Conservation (phyloP, 1,139 yeast species). For the Chernovozyma sophiae-reginae region DNA sequence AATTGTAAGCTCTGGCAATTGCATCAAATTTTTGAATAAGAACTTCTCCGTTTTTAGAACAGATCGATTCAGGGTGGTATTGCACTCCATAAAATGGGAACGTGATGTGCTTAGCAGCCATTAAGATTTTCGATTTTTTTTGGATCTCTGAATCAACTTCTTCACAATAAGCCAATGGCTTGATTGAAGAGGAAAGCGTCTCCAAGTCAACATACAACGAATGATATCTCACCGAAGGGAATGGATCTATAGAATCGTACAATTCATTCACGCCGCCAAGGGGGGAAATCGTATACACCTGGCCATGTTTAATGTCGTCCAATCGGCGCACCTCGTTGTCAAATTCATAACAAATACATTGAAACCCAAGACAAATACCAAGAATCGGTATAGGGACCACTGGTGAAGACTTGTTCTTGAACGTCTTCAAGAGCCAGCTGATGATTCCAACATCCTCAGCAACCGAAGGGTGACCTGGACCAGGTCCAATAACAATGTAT, state of each 20-base stretch:
- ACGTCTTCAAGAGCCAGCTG: constrained; percentile 43
- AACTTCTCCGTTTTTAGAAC: constrained; percentile 63
- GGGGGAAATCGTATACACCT: constrained; percentile 54
- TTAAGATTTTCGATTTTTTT: constrained; percentile 37
- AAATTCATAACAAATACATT: constrained; percentile 65
- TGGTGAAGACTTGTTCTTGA: constrained; percentile 11
- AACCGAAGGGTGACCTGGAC: constrained; percentile 85
- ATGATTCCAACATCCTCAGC: constrained; percentile 71
- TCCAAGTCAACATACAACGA: constrained; percentile 58
- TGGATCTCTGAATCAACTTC: constrained; percentile 10
- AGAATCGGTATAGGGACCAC: constrained; percentile 51
- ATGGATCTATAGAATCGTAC: constrained; percentile 35
- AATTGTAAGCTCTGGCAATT: constrained; percentile 43
- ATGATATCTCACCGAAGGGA: constrained; percentile 83
- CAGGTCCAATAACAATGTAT: constrained; percentile 89
- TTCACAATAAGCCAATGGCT: constrained; percentile 56
- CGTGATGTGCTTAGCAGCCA: constrained; percentile 68
- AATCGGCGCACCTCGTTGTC: constrained; percentile 58
- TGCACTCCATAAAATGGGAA: constrained; percentile 91
- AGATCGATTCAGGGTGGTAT: constrained; percentile 94
- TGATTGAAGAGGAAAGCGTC: constrained; percentile 25
- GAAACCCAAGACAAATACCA: constrained; percentile 94
- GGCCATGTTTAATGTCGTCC: constrained; percentile 76
- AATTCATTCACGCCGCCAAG: constrained; percentile 18
- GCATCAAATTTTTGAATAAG: constrained; percentile 62